Evolutionary conservation across 805 yeast genomes (phyloP), one percentile per base, ranked within the genome.

Genomic region (Nakazawaea siamensis): DNA sequence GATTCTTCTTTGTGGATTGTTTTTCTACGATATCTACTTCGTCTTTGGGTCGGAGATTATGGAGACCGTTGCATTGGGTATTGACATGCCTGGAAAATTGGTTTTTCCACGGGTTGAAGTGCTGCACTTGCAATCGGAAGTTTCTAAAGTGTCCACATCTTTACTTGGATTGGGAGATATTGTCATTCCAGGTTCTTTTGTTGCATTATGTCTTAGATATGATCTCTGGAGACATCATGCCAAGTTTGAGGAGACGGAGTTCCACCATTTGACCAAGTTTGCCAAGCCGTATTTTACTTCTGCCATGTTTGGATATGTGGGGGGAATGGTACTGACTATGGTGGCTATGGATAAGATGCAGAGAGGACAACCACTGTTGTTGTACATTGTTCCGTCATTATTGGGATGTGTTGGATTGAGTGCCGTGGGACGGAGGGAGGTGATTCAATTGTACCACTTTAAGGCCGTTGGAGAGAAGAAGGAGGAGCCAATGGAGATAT

Each of bases 111-210:
- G 59, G 1, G 48, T 46, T 1, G 37, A 42, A 18, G 9, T 17
- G 12, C 12, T 5, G 13, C 11, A n/a, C 5, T 7, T 8, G 7
- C 15, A 17, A 8, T 15, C 29, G n/a, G 42, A 30, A n/a, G 10
- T 5, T 3, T 37, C 28, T 3, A 11, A 29, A 15, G 35, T 53
- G 3, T 33, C 40, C 4, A 51, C 58, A 41, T 55, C 69, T 4
- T 49, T 76, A 33, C 52, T 80, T 8, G 87, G 86, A 1, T 54
- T 78, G 4, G 86, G 86, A 5, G 87, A 80, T 49, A 66, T 80
- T 34, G 72, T 72, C 3, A 52, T 77, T 11, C 85, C 87, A 1
- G 80, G 80, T 0, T 35, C 61, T 13, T 66, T 73, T 37, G 57
- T 73, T 10, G 54, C 78, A 2, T 52, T 76, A 27, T 69, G 76